Evolutionary conservation across 371 early-diverging fungal species (phyloP).

Genomic region (Fennellomyces sp.): DNA sequence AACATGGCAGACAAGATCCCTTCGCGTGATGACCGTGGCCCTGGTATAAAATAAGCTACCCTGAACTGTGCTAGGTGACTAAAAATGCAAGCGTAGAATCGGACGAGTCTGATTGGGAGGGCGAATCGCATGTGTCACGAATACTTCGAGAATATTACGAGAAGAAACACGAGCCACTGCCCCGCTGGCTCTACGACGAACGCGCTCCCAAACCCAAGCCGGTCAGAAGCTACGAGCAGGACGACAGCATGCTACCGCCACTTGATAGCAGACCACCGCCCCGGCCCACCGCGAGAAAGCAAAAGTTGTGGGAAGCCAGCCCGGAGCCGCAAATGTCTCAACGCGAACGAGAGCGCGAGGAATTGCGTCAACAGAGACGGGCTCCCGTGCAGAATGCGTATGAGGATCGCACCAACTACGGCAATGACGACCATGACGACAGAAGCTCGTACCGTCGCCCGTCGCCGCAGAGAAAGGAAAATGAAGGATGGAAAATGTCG

Average conservation of each 20-base stretch:
- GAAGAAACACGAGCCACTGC: slow-evolving; percentile 39
- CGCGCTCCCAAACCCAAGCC: slow-evolving; percentile 11
- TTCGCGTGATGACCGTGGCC: slow-evolving; percentile 21
- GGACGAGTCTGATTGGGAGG: slow-evolving; percentile 60
- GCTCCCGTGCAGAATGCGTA: not conserved
- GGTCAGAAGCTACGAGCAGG: not conserved
- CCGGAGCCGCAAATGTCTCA: slow-evolving; percentile 29
- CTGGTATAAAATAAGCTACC: slow-evolving; percentile 12
- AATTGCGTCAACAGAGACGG: slow-evolving; percentile 27
- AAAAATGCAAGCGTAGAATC: slow-evolving; percentile 38
- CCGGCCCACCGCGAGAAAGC: slow-evolving; percentile 22
- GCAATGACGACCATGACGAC: not conserved
- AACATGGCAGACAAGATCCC: slow-evolving; percentile 59
- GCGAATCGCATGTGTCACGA: slow-evolving; percentile 58
- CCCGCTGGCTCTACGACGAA: slow-evolving; percentile 33
- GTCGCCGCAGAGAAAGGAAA: not conserved
- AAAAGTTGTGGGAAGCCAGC: slow-evolving; percentile 32
- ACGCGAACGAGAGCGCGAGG: slow-evolving; percentile 40
- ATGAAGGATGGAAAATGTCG: not conserved
- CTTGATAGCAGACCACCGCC: slow-evolving; percentile 7
- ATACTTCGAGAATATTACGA: slow-evolving; percentile 54
- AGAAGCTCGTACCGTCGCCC: not conserved
- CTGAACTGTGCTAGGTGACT: not conserved
- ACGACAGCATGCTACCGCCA: not conserved
- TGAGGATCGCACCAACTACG: slow-evolving; percentile 1